Conservation (phyloP, 2,329 filamentous ascomycete genomes). For the Calonectria crousiana region DNA sequence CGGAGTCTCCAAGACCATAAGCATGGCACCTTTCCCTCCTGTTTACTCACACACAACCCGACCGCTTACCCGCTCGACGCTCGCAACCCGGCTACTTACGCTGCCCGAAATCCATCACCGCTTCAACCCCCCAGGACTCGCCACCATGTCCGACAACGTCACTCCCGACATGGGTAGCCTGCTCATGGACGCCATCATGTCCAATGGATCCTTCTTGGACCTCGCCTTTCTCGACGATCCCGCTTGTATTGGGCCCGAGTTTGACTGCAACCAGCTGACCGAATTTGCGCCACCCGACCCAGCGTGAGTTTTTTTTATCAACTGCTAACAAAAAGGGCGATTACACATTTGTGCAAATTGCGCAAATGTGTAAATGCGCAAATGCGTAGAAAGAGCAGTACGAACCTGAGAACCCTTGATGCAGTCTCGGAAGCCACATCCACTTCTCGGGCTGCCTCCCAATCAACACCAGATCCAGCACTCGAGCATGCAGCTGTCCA, state of each 20-base stretch:
- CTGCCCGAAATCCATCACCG: not conserved
- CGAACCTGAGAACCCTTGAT: too few species aligned
- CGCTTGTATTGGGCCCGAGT: not conserved
- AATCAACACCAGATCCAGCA: not conserved
- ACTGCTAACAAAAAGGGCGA: conserved; percentile 21
- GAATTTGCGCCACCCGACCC: not conserved
- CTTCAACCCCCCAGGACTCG: not conserved
- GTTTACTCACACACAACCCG: not conserved
- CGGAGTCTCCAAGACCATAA: not conserved
- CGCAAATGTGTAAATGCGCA: too few species aligned
- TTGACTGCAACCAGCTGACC: not conserved
- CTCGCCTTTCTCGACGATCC: not conserved
- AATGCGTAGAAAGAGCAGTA: too few species aligned
- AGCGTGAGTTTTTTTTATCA: conserved; percentile 18
- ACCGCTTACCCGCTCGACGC: not conserved
- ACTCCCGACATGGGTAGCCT: not conserved
- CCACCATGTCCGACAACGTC: conserved; percentile 11
- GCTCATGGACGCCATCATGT: not conserved
- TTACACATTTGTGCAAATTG: too few species aligned
- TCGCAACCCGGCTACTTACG: not conserved
- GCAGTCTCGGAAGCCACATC: too few species aligned
- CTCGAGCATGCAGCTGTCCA: not conserved
- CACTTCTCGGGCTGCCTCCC: not conserved
- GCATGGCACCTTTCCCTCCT: not conserved
- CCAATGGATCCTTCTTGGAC: not conserved